Base-by-base conservation (phyloP, 2,329 filamentous ascomycete genomes). In the Sporothrix brunneoviolacea region DNA sequence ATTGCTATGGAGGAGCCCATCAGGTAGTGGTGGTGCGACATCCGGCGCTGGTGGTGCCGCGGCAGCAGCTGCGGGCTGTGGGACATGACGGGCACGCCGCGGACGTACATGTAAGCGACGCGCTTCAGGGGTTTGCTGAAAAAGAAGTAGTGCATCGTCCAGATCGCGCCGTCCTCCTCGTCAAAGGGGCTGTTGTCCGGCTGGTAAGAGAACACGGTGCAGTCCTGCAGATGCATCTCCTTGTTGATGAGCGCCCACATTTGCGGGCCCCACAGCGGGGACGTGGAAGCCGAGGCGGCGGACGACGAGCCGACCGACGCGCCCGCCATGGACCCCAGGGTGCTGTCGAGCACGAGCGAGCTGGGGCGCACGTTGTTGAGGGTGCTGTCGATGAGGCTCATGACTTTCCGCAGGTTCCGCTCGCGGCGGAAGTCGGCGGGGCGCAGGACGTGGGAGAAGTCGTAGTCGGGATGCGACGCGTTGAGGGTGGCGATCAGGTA, bases 401-500 rank as follows among this genome's bases (percentile, higher is more conserved):
- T 95, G 52, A 95, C 88, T 19, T 79, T 77, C 55, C 86, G 82
- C 55, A 95, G 67, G 59, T 83, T 88, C 53, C 84, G 79, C 71
- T 96, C 91, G 56, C 86, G 84, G 59, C 84, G 85, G 67, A 98
- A 98, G 65, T 98, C 93, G 32, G 84, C 80, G 0, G 93, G 91
- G 33, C 91, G 84, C 52, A 97, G 74, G 30, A 93, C 84, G 63
- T 95, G 86, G 2, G 90, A 95, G 69, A 98, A 98, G 68, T 98
- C 93, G 67, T 98, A 97, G 68, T 98, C 88, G 2, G 88, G 83
- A 69, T 98, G 91, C 52, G 88, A 95, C 5, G 93, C 93, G 64
- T 98, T 98, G 32, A 98, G 75, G 0, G 91, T 97, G 33, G 93
- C 93, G 59, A 98, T 97, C 46, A 98, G 72, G 66, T 97, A 97